Evolutionary conservation across 2,329 filamentous ascomycete genomes (phyloP), one percentile per base, ranked within the genome.

Genomic region (Claviceps cyperi): DNA sequence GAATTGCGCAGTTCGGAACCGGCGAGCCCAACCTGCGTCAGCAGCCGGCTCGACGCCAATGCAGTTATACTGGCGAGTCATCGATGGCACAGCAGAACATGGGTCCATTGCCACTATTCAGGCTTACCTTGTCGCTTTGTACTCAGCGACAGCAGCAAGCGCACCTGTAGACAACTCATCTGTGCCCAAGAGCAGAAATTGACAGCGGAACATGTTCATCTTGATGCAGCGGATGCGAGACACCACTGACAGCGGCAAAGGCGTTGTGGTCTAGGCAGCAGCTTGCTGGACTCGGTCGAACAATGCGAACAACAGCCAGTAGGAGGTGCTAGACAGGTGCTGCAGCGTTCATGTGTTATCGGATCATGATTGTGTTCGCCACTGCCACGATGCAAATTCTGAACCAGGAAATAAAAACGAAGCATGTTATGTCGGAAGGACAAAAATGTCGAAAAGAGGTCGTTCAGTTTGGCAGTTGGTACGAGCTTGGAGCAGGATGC

Each of bases 1-100:
- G 53, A 74, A 76, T 11, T 43, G 75, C 73, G 76, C 63, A 35
- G 45, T 51, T 48, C 37, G 53, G 50, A 37, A 40, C 51, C 51
- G 50, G 52, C 47, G 51, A 46, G 50, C 50, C 54, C 54, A 52
- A 51, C 53, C 52, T 49, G 54, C 48, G 49, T 40, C 51, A 51
- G 41, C 21, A 14, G 41, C 21, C 52, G 52, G 45, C 36, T 46
- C 39, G 47, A 52, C 50, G 48, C 52, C 51, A 54, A 54, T 50
- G 50, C 47, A 52, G 50, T 50, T 50, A 51, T 46, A 15, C 38
- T 39, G 48, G 53, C 49, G 32, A 47, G 54, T 50, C 52, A 50
- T 50, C 49, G 32, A 47, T 44, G 48, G 41, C 5, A 52, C 35
- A 40, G 35, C 41, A 50, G 48, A 36, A n/a, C 19, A 21, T 47